phyloP scores from a whole-genome alignment of 495 filamentous ascomycete species.

The Wilcoxina mikolae region DNA sequence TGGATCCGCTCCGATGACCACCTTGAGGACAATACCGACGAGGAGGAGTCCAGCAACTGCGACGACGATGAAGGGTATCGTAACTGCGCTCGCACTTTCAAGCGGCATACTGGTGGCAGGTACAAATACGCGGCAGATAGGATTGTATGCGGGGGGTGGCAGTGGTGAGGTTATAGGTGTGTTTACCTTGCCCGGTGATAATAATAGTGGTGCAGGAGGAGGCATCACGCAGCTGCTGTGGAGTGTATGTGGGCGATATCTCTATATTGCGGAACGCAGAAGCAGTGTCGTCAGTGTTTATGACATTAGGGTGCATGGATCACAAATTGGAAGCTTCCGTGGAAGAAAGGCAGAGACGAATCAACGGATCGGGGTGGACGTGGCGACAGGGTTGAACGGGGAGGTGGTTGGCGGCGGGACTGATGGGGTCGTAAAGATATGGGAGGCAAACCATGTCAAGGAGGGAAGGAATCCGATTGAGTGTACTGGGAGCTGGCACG shows the following conservation, averaged over 20 bases:
- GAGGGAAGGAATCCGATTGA: too few relatives aligned
- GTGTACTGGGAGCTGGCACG: constrained; percentile 23
- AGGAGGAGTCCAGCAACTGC: constrained; percentile 53
- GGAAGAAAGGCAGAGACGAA: constrained; percentile 59
- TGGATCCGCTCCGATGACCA: constrained; percentile 45
- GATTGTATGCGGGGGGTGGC: constrained; percentile 57
- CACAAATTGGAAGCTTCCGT: constrained; percentile 51
- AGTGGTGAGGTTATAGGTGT: constrained; percentile 51
- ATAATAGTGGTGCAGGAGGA: constrained; percentile 38
- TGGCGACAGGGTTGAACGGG: constrained; percentile 36
- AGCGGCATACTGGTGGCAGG: constrained; percentile 56
- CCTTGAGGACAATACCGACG: constrained; percentile 60
- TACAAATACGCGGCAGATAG: constrained; percentile 62
- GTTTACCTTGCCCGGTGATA: constrained; percentile 36
- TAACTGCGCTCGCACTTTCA: constrained; percentile 46
- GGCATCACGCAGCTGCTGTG: constrained; percentile 64
- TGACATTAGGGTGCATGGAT: constrained; percentile 61
- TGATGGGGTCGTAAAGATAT: constrained; percentile 64
- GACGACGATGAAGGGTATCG: constrained; percentile 68
- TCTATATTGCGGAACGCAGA: constrained; percentile 73
- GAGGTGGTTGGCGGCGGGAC: constrained; percentile 41
- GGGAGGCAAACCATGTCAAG: constrained; percentile 32
- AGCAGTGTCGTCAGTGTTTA: constrained; percentile 62
- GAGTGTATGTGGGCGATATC: constrained; percentile 76
- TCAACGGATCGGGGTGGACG: constrained; percentile 65